Percentiles rank a stretch among this genome's conserved stretches.
phyloP scores from a whole-genome alignment of 768 basidiomycete genomes.

The Leccinum subgranulosum region DNA sequence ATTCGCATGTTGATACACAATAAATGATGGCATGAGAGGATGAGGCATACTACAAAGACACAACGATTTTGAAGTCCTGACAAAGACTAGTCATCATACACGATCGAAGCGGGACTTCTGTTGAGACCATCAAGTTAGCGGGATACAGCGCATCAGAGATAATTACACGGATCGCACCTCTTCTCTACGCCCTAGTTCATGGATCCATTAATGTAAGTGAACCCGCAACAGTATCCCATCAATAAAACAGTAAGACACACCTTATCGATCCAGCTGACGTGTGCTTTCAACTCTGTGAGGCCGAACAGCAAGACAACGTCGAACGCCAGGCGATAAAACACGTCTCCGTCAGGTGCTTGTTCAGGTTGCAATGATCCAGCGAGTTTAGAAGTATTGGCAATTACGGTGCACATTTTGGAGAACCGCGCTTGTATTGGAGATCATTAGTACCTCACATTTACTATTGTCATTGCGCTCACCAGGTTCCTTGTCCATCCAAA shows the following conservation, averaged over 20 bases:
- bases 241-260: neutral
- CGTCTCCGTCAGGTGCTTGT: neutral
- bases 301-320: constrained; percentile 41
- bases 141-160: neutral
- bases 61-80: neutral
- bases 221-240: no score
- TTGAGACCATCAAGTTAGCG: neutral
- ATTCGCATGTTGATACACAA: neutral
- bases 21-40: neutral
- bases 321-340: constrained; percentile 20
- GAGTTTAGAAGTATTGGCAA: constrained; percentile 10
- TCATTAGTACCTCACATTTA: neutral
- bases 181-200: constrained; percentile 14
- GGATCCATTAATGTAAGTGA: neutral
- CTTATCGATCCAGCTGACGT: constrained; percentile 39
- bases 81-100: constrained; percentile 15
- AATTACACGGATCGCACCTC: constrained; percentile 1
- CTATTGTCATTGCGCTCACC: neutral
- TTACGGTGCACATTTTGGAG: constrained; percentile 10
- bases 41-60: neutral
- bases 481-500: constrained; percentile 13
- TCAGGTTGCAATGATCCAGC: neutral
- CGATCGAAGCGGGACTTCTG: constrained; percentile 22
- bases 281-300: constrained; percentile 43
- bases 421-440: neutral